Evolutionary conservation across 768 basidiomycete species (phyloP), one percentile per base, ranked within the genome.

Genomic region (Pisolithus sp.): DNA sequence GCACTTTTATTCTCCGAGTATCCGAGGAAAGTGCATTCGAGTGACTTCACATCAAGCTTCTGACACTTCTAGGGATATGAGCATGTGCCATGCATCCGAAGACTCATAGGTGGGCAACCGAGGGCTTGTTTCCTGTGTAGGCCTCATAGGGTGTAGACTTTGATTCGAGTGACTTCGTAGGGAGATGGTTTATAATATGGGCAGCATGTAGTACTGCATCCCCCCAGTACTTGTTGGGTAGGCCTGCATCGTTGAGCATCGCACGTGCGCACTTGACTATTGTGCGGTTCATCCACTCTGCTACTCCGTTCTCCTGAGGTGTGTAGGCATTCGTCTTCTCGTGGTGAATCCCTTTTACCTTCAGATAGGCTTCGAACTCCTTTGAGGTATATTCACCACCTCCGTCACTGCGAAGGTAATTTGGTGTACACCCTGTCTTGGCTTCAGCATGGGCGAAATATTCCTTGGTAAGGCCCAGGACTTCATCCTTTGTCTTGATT

Each of bases 241-340:
- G 37, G 5, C 30, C 30, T 12, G 51, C 30, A 7, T 46, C 37
- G 4, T 20, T 51, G 1, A 74, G 60, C 60, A 75, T 68, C 0
- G 68, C 57, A 9, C 54, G 56, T 2, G 66, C 58, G 12, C 56
- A 58, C 26, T 74, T 67, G 0, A 59, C 53, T 31, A 78, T 56
- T 0, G 66, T 69, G 4, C 67, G 53, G 40, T 77, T 76, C 1
- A 54, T 53, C 2, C 68, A 53, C 51, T 79, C 72, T 3, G 73
- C 72, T 4, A 75, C 64, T 21, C 74, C 68, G 54, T 78, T 79
- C 48, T 76, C 71, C 58, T 75, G 68, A 2, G 72, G 72, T 48
- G 62, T 59, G 41, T 60, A 46, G 6, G 60, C 52, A 8, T 56
- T 58, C 30, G 3, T 59, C 13, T 49, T 57, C 26, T 66, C 54